Percentiles rank a stretch among this genome's conserved stretches.
phyloP scores from a whole-genome alignment of 192 early-diverging fungal species.

The Backusella morwellensis region DNA sequence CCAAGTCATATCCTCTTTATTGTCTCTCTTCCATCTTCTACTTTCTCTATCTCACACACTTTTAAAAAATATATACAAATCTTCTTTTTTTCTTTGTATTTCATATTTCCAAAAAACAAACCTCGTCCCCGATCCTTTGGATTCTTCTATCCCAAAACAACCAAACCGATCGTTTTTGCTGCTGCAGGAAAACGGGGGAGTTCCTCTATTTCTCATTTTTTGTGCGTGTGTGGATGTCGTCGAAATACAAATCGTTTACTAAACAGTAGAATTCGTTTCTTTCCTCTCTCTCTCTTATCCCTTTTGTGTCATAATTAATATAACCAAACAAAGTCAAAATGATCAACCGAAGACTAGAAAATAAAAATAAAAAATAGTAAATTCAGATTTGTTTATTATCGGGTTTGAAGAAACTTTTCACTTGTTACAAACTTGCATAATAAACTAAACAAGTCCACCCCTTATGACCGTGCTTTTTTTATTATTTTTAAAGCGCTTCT shows the following conservation, averaged over 20 bases:
- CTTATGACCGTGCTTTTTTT: not conserved
- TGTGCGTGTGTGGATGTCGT: slow-evolving; percentile 5
- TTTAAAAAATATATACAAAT: too few species aligned
- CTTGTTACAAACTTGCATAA: slow-evolving; percentile 1
- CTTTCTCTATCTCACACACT: too few species aligned
- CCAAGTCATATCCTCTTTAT: not conserved
- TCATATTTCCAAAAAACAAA: not conserved
- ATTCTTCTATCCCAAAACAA: not conserved
- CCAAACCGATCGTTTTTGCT: not conserved
- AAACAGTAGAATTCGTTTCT: not conserved
- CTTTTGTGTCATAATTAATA: not conserved
- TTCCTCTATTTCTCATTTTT: not conserved
- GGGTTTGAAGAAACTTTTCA: not conserved
- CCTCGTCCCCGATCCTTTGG: not conserved
- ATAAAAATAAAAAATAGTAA: not conserved
- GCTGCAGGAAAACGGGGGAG: not conserved
- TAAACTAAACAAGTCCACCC: too few species aligned
- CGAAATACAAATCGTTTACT: slow-evolving; percentile 9
- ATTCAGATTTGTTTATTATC: not conserved
- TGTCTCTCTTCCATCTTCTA: not conserved
- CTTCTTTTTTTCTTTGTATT: not conserved
- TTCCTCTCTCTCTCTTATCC: not conserved
- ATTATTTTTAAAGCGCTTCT: not conserved
- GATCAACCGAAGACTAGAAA: not conserved
- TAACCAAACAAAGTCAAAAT: slow-evolving; percentile 9